Evolutionary conservation across 2,329 filamentous ascomycete genomes (phyloP).

Genomic region (Ophiosphaerella herpotricha): DNA sequence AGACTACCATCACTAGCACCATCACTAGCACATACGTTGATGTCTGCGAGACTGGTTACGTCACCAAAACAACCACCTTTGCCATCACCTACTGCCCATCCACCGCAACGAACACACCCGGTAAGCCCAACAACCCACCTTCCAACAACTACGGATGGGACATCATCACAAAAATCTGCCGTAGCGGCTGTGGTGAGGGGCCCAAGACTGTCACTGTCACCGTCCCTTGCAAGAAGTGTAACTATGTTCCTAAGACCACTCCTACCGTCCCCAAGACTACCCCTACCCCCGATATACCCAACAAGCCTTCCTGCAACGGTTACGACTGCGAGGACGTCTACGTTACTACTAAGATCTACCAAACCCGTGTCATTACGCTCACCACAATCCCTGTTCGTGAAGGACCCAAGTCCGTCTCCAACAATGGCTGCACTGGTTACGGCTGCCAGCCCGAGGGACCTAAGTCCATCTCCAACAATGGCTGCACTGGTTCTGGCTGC

Average conservation of each 20-base stretch:
- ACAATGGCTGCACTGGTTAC: too few species aligned
- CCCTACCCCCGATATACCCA: slow-evolving; percentile 2
- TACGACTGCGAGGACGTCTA: slow-evolving; percentile 1
- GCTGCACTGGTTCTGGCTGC: neutral
- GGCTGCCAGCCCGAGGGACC: too few species aligned
- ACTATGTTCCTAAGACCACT: slow-evolving; percentile 7
- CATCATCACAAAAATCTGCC: slow-evolving; percentile 33
- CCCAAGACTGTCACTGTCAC: slow-evolving; percentile 36
- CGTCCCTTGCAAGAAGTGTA: slow-evolving; percentile 19
- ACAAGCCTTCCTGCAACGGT: slow-evolving; percentile 6
- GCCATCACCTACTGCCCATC: slow-evolving; percentile 27
- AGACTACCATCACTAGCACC: slow-evolving; percentile 23
- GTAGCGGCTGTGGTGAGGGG: slow-evolving; percentile 24
- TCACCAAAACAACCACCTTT: slow-evolving; percentile 34
- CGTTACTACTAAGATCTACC: slow-evolving; percentile 10
- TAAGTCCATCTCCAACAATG: neutral
- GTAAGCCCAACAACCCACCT: slow-evolving; percentile 2
- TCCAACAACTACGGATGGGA: slow-evolving; percentile 25
- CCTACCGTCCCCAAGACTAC: slow-evolving; percentile 5
- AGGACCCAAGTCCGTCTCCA: slow-evolving; percentile 1
- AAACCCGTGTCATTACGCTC: slow-evolving; percentile 24
- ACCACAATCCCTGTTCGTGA: slow-evolving; percentile 19
- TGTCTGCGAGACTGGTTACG: slow-evolving; percentile 41
- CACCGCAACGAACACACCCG: slow-evolving; percentile 12
- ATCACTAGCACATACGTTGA: slow-evolving; percentile 39